These are phyloP conservation scores for Heteromeles arbutifolia DNA, from an alignment of 306 rosid genomes.

Conservation along the genomic window DNA sequence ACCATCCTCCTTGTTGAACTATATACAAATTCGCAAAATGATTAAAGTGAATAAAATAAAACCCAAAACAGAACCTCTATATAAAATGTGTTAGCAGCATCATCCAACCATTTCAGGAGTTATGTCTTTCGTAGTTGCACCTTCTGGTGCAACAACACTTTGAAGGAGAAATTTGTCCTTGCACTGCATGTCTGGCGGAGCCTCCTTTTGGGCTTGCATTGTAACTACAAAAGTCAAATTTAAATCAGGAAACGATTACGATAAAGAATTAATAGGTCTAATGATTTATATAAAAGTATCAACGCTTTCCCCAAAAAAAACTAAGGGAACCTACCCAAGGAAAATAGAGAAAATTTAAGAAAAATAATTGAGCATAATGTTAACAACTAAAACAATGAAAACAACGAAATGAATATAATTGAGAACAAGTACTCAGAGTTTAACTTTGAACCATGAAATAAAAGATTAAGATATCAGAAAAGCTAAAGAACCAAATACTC, in stretches of 20 bases:
- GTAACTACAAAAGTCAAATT: conserved; percentile 24
- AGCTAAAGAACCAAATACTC: neutral
- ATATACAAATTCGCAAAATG: neutral
- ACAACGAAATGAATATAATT: neutral
- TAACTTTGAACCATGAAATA: too few species aligned
- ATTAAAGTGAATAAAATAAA: neutral
- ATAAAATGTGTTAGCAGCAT: neutral
- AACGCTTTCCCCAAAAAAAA: neutral
- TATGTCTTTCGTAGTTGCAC: conserved; percentile 26
- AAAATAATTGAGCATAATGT: neutral
- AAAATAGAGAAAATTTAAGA: neutral
- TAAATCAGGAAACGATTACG: neutral
- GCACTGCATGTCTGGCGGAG: conserved; percentile 41
- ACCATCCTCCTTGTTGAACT: conserved; percentile 43
- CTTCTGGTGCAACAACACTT: conserved; percentile 38
- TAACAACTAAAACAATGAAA: neutral
- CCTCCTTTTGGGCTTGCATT: conserved; percentile 43
- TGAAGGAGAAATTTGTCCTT: conserved; percentile 50
- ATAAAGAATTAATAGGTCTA: neutral
- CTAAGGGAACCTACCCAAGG: neutral
- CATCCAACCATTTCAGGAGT: conserved; percentile 38
- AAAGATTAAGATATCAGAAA: neutral
- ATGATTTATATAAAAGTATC: neutral
- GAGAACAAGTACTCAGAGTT: neutral
- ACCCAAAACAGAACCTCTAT: neutral